Evolutionary conservation across 192 early-diverging fungal genomes (phyloP).

Genomic region (Thamnidium elegans): DNA sequence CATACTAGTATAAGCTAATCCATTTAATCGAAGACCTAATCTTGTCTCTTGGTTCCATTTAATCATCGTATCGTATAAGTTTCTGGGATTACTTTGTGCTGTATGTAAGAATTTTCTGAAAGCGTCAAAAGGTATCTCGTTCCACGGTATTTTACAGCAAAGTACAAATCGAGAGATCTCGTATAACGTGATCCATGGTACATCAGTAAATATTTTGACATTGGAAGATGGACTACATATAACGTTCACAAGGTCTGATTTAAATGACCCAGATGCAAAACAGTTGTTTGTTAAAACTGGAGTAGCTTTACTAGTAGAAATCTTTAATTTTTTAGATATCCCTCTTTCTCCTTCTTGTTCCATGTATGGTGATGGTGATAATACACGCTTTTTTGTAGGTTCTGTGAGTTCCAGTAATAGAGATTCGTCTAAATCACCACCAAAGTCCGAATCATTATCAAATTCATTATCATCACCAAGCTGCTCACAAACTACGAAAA

Average conservation of each 20-base stretch:
- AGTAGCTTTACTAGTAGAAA: background rate
- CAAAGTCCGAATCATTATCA: background rate
- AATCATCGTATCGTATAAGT: constrained; percentile 10
- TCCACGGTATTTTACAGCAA: background rate
- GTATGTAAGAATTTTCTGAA: constrained; percentile 1
- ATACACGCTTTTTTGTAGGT: too few species aligned
- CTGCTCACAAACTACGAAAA: background rate
- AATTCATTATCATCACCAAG: background rate
- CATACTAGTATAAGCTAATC: constrained; percentile 1
- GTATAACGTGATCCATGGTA: constrained; percentile 10
- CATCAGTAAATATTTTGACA: background rate
- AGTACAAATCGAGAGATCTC: constrained; percentile 18
- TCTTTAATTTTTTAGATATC: too few species aligned
- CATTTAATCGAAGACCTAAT: background rate
- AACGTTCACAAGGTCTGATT: background rate
- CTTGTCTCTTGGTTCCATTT: constrained; percentile 9
- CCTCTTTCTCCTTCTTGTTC: background rate
- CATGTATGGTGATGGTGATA: too few species aligned
- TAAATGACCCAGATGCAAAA: too few species aligned
- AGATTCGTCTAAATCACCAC: too few species aligned
- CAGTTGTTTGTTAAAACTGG: background rate
- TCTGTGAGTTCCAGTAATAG: too few species aligned
- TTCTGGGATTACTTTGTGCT: background rate
- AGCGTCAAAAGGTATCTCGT: background rate
- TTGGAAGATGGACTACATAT: background rate